A percentile compares a stretch with the other conserved stretches of the same genome.
Evolutionary conservation across 306 rosid species (phyloP).

Genomic region (Arachis stenosperma): DNA sequence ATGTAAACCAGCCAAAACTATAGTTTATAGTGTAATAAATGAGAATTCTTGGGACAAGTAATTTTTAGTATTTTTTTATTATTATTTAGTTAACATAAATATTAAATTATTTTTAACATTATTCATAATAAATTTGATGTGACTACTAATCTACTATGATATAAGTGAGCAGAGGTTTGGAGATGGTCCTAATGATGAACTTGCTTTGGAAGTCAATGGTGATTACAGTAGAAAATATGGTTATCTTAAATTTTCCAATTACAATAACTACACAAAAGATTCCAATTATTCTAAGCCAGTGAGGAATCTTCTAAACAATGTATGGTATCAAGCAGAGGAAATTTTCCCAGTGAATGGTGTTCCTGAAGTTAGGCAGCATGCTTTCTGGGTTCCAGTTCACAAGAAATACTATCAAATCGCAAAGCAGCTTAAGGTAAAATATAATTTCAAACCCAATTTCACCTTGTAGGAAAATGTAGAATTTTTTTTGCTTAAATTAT

Average conservation of each 20-base stretch:
- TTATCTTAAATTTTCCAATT: conserved; percentile 52
- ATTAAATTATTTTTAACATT: no score
- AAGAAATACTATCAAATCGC: conserved; percentile 48
- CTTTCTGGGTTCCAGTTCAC: conserved; percentile 70
- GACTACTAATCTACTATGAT: neutral
- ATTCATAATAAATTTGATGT: no score
- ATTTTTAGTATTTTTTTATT: no score
- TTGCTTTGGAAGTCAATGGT: conserved; percentile 57
- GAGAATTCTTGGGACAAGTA: no score
- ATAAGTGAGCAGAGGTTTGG: conserved; percentile 55
- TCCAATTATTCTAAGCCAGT: conserved; percentile 4
- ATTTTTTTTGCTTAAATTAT: no score
- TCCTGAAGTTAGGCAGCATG: conserved; percentile 65
- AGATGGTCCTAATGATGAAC: conserved; percentile 55
- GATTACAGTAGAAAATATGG: conserved; percentile 64
- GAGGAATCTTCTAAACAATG: conserved; percentile 59
- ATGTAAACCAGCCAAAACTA: neutral
- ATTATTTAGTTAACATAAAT: no score
- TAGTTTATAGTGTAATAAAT: neutral
- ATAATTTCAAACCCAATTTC: neutral
- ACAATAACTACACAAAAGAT: conserved; percentile 44
- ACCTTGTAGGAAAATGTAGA: neutral
- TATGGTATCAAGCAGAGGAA: conserved; percentile 77
- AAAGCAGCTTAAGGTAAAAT: conserved; percentile 54
- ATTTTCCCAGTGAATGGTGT: conserved; percentile 59